Percentiles rank a stretch among this genome's conserved stretches.
These are phyloP conservation scores for Didymella sp. DNA, from an alignment of 2,329 filamentous ascomycete species.

Conservation along the genomic window DNA sequence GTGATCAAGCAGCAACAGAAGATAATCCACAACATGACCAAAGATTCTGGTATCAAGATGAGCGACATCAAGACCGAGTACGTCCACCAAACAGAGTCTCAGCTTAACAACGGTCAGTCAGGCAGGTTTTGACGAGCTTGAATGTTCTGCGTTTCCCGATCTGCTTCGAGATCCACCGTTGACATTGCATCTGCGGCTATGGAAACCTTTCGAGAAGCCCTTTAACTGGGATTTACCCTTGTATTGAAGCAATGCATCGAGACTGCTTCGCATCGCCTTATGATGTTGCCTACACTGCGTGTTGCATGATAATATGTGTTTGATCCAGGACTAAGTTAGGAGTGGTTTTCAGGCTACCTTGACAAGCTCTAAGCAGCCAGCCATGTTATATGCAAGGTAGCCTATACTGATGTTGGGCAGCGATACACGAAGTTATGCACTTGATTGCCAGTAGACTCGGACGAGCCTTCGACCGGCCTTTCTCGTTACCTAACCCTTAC, in stretches of 20 bases:
- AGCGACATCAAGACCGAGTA: background rate
- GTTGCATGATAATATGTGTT: background rate
- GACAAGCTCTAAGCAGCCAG: background rate
- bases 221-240: background rate
- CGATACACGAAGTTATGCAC: background rate
- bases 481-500: background rate
- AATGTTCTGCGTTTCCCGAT: background rate
- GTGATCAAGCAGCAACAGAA: background rate
- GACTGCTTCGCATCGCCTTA: background rate
- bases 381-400: background rate
- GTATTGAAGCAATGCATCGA: background rate
- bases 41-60: background rate
- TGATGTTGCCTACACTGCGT: too few relatives aligned
- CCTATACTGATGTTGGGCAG: background rate
- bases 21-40: background rate
- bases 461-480: too few relatives aligned
- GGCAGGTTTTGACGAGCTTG: background rate
- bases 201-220: background rate
- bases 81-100: background rate
- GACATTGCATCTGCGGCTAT: background rate
- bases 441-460: background rate
- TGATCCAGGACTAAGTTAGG: background rate
- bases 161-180: background rate
- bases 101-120: background rate
- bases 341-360: background rate